Percentiles rank a stretch among this genome's conserved stretches.
phyloP scores from a whole-genome alignment of 2,329 filamentous ascomycete genomes.

The Myriosclerotinia curreyana region DNA sequence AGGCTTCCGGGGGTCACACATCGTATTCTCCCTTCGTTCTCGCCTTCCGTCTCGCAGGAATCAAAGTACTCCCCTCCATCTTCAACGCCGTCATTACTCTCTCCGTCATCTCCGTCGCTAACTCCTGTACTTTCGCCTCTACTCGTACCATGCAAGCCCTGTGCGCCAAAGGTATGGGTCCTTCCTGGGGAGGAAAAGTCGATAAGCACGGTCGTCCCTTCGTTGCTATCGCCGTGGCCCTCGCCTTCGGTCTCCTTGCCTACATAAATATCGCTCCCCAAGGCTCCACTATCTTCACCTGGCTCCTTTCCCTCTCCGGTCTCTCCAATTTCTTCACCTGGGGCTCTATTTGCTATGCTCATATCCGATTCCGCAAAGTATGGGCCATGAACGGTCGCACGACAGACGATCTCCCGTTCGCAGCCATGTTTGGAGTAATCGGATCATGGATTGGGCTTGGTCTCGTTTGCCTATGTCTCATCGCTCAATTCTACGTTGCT shows the following conservation, averaged over 20 bases:
- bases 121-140: constrained; percentile 87
- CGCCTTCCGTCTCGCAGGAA: constrained; percentile 80
- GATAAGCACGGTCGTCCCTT: constrained; percentile 76
- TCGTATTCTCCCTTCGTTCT: constrained; percentile 86
- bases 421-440: constrained; percentile 52
- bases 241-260: constrained; percentile 56
- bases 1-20: constrained; percentile 61
- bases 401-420: constrained; percentile 49
- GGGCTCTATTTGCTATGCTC: constrained; percentile 63
- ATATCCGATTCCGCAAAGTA: constrained; percentile 62
- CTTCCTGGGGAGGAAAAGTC: constrained; percentile 72
- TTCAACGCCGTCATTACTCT: constrained; percentile 95
- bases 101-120: constrained; percentile 85
- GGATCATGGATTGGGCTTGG: constrained; percentile 67
- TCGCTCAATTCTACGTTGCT: constrained; percentile 51
- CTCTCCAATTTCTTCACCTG: constrained; percentile 74
- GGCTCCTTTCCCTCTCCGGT: constrained; percentile 69
- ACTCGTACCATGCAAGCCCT: constrained; percentile 87
- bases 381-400: constrained; percentile 58
- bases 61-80: constrained; percentile 75
- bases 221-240: constrained; percentile 50
- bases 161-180: constrained; percentile 82
- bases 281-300: constrained; percentile 63
- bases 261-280: constrained; percentile 58
- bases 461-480: constrained; percentile 64